A percentile compares a stretch with the other conserved stretches of the same genome.
These are phyloP conservation scores for Zopfochytrium polystomum DNA, from an alignment of 371 early-diverging fungal species.

Conservation along the genomic window DNA sequence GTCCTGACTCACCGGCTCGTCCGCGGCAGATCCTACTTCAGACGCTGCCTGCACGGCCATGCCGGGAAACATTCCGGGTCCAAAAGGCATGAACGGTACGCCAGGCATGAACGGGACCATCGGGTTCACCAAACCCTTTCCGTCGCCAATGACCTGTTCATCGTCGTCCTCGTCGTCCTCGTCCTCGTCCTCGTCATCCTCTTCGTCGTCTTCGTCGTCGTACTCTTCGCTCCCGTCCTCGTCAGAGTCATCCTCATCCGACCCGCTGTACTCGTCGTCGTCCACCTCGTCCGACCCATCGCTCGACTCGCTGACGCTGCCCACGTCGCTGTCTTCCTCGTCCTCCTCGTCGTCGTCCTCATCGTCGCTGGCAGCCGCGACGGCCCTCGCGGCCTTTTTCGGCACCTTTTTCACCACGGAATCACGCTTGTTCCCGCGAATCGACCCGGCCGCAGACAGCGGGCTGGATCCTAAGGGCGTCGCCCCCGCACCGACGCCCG, in stretches of 20 bases:
- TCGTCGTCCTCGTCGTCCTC: constrained; percentile 11
- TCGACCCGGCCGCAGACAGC: not conserved
- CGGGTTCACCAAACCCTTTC: no score
- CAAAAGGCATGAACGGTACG: no score
- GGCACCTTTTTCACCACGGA: constrained; percentile 10
- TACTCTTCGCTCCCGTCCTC: constrained; percentile 20
- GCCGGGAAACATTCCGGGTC: no score
- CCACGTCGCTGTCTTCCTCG: constrained; percentile 18
- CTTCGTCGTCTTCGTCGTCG: constrained; percentile 24
- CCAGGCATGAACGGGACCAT: no score
- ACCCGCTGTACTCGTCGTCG: constrained; percentile 27
- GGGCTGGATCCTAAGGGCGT: not conserved
- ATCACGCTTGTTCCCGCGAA: not conserved
- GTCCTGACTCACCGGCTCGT: no score
- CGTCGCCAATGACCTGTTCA: constrained; percentile 6
- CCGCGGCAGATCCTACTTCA: no score
- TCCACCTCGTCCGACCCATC: constrained; percentile 6
- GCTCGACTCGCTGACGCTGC: constrained; percentile 15
- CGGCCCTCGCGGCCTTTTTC: constrained; percentile 9
- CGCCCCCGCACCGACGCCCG: not conserved
- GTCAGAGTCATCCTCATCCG: constrained; percentile 11
- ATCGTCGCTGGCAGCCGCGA: constrained; percentile 15
- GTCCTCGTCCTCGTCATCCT: constrained; percentile 15
- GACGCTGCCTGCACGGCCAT: no score
- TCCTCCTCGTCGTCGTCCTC: constrained; percentile 20